phyloP scores from a whole-genome alignment of 2,329 filamentous ascomycete species.

The Stagonosporopsis chrysanthemi region DNA sequence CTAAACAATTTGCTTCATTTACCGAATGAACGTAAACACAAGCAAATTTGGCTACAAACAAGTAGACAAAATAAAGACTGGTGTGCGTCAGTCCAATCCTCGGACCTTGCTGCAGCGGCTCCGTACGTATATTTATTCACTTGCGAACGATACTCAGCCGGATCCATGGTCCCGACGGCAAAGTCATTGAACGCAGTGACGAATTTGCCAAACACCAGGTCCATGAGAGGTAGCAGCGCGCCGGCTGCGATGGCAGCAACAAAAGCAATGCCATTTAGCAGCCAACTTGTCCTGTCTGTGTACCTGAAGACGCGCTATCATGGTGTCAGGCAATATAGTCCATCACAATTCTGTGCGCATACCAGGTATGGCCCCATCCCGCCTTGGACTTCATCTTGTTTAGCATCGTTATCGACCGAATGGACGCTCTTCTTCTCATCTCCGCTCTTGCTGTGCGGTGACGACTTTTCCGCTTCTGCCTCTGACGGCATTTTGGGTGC shows the following conservation, averaged over 20 bases:
- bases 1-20: background rate
- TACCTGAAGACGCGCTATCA: constrained; percentile 47
- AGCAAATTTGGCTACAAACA: constrained; percentile 72
- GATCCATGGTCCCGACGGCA: constrained; percentile 40
- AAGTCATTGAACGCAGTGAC: constrained; percentile 57
- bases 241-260: constrained; percentile 54
- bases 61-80: constrained; percentile 72
- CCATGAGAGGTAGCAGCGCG: constrained; percentile 58
- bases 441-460: constrained; percentile 8
- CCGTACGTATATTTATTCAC: constrained; percentile 47
- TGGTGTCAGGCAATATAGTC: constrained; percentile 12
- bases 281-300: constrained; percentile 43
- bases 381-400: constrained; percentile 24
- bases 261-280: constrained; percentile 41
- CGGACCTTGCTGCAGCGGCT: background rate
- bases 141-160: constrained; percentile 49
- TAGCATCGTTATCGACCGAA: constrained; percentile 7
- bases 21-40: constrained; percentile 62
- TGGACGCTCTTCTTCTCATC: constrained; percentile 10
- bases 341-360: constrained; percentile 5
- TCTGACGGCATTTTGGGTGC: constrained; percentile 18
- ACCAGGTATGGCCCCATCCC: constrained; percentile 38
- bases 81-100: background rate
- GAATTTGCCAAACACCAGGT: constrained; percentile 61
- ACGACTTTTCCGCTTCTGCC: constrained; percentile 14